phyloP scores from a whole-genome alignment of 2,329 filamentous ascomycete species.

The Spiromastix sp. region DNA sequence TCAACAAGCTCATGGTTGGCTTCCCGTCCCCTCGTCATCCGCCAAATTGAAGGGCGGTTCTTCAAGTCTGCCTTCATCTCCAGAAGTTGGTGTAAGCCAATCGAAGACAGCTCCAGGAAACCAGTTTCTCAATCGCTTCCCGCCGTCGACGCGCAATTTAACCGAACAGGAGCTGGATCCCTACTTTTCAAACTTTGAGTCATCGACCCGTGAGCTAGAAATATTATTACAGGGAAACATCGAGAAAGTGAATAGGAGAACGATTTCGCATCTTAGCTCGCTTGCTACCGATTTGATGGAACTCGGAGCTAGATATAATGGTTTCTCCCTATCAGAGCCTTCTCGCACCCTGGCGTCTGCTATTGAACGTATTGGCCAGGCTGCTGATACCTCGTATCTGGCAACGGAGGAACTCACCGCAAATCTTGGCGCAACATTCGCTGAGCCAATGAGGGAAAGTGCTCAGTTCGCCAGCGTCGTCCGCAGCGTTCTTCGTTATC shows the following conservation, averaged over 20 bases:
- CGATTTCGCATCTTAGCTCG: slow-evolving; percentile 72
- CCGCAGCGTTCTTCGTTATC: slow-evolving; percentile 74
- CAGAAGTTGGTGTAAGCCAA: slow-evolving; percentile 35
- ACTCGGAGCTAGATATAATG: slow-evolving; percentile 90
- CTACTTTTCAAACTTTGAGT: slow-evolving; percentile 90
- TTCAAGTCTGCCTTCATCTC: slow-evolving; percentile 14
- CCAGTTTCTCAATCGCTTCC: slow-evolving; percentile 69
- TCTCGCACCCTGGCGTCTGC: slow-evolving; percentile 80
- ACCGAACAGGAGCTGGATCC: slow-evolving; percentile 87
- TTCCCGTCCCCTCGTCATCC: slow-evolving; percentile 75
- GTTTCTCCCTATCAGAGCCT: slow-evolving; percentile 88
- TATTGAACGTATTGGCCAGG: slow-evolving; percentile 89
- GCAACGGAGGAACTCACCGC: slow-evolving; percentile 84
- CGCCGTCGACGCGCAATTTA: slow-evolving; percentile 62
- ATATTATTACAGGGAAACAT: slow-evolving; percentile 80
- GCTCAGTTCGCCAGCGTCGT: slow-evolving; percentile 96
- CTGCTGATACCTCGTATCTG: slow-evolving; percentile 91
- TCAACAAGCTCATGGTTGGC: slow-evolving; percentile 70
- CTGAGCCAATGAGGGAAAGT: slow-evolving; percentile 95
- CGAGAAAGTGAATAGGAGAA: slow-evolving; percentile 90
- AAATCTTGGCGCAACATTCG: slow-evolving; percentile 83
- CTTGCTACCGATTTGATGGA: slow-evolving; percentile 84
- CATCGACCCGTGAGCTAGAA: slow-evolving; percentile 85
- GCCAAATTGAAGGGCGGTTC: slow-evolving; percentile 63
- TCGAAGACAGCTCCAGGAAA: slow-evolving; percentile 46